These are phyloP conservation scores for Amanita rubescens DNA, from an alignment of 768 basidiomycete species.

Conservation along the genomic window DNA sequence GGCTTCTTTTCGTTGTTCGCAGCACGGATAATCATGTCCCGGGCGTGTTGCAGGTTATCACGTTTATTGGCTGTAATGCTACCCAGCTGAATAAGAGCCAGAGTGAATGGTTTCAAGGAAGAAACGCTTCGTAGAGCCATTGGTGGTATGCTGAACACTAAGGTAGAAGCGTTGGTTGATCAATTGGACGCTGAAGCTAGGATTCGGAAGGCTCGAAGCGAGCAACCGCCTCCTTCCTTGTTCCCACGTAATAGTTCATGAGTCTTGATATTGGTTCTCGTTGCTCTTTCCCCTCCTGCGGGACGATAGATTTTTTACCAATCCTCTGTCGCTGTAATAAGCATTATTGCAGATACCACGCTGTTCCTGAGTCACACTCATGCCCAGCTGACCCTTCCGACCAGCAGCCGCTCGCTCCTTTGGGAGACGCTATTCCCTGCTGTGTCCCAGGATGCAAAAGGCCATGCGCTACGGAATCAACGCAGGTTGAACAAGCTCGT, in stretches of 20 bases:
- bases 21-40: slow-evolving; percentile 72
- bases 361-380: slow-evolving; percentile 48
- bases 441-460: slow-evolving; percentile 44
- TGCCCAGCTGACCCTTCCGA: slow-evolving; percentile 30
- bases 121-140: slow-evolving; percentile 1
- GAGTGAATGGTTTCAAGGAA: slow-evolving; percentile 61
- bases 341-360: slow-evolving; percentile 60
- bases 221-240: too few relatives aligned
- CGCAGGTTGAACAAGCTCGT: neutral
- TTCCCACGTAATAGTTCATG: slow-evolving; percentile 15
- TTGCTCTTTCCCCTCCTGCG: slow-evolving; percentile 57
- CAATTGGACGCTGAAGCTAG: too few relatives aligned
- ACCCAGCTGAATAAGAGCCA: slow-evolving; percentile 92
- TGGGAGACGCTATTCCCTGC: slow-evolving; percentile 33
- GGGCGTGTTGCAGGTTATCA: slow-evolving; percentile 77
- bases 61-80: slow-evolving; percentile 60
- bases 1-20: slow-evolving; percentile 43
- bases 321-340: slow-evolving; percentile 55
- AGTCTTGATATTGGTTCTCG: slow-evolving; percentile 44
- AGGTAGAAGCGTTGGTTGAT: too few relatives aligned
- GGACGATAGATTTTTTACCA: slow-evolving; percentile 69
- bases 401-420: neutral
- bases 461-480: slow-evolving; percentile 39
- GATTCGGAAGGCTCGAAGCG: too few relatives aligned
- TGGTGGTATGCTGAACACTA: too few relatives aligned